A percentile compares a stretch with the other conserved stretches of the same genome.
These are phyloP conservation scores for Sambucus nigra DNA, from an alignment of 129 eudicot species.

Conservation along the genomic window DNA sequence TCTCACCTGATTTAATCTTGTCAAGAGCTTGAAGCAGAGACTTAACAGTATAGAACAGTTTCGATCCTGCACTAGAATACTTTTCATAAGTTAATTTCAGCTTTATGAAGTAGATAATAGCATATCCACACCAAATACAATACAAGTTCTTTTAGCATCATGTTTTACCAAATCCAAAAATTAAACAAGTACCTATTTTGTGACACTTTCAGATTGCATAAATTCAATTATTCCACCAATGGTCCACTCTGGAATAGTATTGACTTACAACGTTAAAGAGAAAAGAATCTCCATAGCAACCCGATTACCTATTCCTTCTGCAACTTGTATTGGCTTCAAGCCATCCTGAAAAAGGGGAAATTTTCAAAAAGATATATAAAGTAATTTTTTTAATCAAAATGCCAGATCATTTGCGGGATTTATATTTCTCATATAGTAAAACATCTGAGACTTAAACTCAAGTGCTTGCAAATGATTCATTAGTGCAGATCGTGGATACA, in stretches of 20 bases:
- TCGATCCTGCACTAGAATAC: too few relatives aligned
- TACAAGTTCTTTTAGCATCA: not conserved
- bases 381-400: not conserved
- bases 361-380: not conserved
- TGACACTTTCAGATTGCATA: constrained; percentile 53
- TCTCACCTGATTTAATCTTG: constrained; percentile 46
- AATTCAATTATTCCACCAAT: constrained; percentile 55
- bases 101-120: not conserved
- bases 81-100: too few relatives aligned
- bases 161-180: not conserved
- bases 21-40: constrained; percentile 42
- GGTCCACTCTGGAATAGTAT: constrained; percentile 57
- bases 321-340: constrained; percentile 67
- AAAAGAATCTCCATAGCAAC: constrained; percentile 61
- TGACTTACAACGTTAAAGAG: constrained; percentile 42
- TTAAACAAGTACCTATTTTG: constrained; percentile 35
- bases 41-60: constrained; percentile 5
- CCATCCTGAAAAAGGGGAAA: constrained; percentile 53
- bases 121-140: not conserved
- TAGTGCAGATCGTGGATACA: too few relatives aligned
- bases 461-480: not conserved
- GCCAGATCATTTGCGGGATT: not conserved
- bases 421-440: not conserved
- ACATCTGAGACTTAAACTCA: constrained; percentile 1
- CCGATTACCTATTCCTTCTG: constrained; percentile 63